A percentile compares a stretch with the other conserved stretches of the same genome.
Conservation (phyloP, 1,284 basidiomycete genomes). For the Ustilago xerochloae region DNA sequence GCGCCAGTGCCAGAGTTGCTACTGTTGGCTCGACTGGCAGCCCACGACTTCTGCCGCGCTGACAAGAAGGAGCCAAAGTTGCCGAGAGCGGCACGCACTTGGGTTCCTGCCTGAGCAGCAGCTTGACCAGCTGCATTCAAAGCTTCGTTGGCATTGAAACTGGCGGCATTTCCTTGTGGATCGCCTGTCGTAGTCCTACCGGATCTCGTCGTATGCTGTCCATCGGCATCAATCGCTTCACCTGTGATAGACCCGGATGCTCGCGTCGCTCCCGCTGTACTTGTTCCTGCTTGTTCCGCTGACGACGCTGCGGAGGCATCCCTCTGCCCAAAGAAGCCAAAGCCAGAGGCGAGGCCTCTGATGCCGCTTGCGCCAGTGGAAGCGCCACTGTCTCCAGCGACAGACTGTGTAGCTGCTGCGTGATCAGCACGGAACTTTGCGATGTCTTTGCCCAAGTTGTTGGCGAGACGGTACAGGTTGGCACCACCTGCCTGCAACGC, state of each 20-base stretch:
- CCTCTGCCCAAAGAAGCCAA: constrained; percentile 32
- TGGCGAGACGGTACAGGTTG: constrained; percentile 58
- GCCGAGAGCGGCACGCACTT: constrained; percentile 60
- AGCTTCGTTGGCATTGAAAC: constrained; percentile 39
- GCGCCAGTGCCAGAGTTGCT: not conserved
- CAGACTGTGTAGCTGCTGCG: constrained; percentile 22
- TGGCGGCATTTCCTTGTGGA: constrained; percentile 6
- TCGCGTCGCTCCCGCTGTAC: not conserved
- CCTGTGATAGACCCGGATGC: constrained; percentile 48
- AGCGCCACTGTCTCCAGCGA: constrained; percentile 1
- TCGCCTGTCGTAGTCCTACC: constrained; percentile 14
- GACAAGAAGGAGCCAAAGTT: constrained; percentile 63
- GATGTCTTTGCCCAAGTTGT: constrained; percentile 58
- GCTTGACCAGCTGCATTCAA: constrained; percentile 46
- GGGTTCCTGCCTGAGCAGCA: constrained; percentile 58
- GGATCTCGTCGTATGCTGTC: constrained; percentile 33
- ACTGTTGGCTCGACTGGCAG: constrained; percentile 24
- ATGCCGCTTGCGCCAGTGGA: constrained; percentile 10
- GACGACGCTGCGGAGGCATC: constrained; percentile 4
- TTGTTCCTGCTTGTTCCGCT: not conserved
- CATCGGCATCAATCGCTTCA: constrained; percentile 49
- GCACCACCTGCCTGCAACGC: constrained; percentile 59
- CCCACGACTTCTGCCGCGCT: constrained; percentile 49
- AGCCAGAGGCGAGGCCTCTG: constrained; percentile 21
- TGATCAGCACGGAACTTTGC: constrained; percentile 48